Base-by-base conservation (phyloP, 257 asterid genomes). In the Ocimum tenuiflorum region DNA sequence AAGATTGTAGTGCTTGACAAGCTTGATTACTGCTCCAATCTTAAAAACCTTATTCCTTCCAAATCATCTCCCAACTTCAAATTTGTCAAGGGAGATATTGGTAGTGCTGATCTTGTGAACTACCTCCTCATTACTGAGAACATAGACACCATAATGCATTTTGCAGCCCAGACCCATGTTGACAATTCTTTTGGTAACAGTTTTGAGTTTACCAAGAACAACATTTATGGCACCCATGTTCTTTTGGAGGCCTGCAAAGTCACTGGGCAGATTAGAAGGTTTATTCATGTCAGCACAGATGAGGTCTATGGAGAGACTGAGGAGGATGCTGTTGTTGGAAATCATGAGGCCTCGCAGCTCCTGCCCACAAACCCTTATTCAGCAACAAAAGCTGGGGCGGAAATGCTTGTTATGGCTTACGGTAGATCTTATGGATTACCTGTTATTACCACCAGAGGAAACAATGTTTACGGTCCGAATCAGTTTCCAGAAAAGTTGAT, bases 221-320 rank as follows among this genome's bases (percentile, higher is more conserved):
- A 91, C 83, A 87, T 91, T 53, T 91, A 91, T 14, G 98, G 98
- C 29, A 88, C 98, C 68, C 98, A 91, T 33, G 98, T 91, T 49
- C 92, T 91, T 15, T 54, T 91, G 52, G 98, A 91, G 82, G 98
- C 98, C 60, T 91, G 98, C 86, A 91, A 91, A 75, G 98, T 91
- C 65, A 85, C 98, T 10, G 96, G 98, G 15, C 95, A 85, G 86
- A 84, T 91, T 78, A 85, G 79, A 68, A 82, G 98, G 82, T 91
- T 91, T 71, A 91, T 91, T 69, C 98, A 91, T 63, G 98, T 91
- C n/a, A 91, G 98, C 90, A 91, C 98, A 3, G 98, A 91, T 46
- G 98, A 91, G 86, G 98, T 91, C 19, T 91, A 91, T 45, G 98
- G 98, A 27, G 98, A 91, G 85, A 91, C 98, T 4, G 98, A 91